Percentiles rank a stretch among this genome's conserved stretches.
phyloP scores from a whole-genome alignment of 208 protist species.

The Trypanosoma melophagium region DNA sequence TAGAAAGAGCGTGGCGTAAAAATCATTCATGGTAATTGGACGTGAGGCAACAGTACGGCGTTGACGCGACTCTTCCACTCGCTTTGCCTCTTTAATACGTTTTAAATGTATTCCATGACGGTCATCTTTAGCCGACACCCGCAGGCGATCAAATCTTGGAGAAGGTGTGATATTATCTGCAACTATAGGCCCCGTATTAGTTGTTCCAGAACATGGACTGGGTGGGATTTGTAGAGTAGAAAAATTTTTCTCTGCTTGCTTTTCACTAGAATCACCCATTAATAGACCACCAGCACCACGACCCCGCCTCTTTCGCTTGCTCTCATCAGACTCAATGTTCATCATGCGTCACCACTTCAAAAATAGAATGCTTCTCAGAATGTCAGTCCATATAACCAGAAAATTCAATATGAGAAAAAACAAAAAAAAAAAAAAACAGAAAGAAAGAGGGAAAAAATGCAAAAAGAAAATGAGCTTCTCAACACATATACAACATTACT shows the following conservation, averaged over 20 bases:
- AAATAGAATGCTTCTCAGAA: too few relatives aligned
- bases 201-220: not conserved
- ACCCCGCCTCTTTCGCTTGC: not conserved
- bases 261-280: not conserved
- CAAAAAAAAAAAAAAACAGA: conserved; percentile 14
- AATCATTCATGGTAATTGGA: conserved; percentile 21
- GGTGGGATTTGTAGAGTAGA: not conserved
- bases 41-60: conserved; percentile 23
- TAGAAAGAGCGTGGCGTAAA: conserved; percentile 33
- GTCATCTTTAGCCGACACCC: conserved; percentile 25
- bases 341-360: too few relatives aligned
- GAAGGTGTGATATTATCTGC: conserved; percentile 16
- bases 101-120: conserved; percentile 1
- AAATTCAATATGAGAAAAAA: conserved; percentile 19
- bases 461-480: too few relatives aligned
- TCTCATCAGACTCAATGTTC: not conserved
- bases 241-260: too few relatives aligned
- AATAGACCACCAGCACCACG: not conserved
- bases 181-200: not conserved
- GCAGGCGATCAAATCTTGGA: conserved; percentile 40
- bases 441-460: too few relatives aligned
- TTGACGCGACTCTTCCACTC: conserved; percentile 12
- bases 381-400: not conserved
- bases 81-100: conserved; percentile 12
- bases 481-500: too few relatives aligned